Evolutionary conservation across 1,284 basidiomycete species (phyloP).

Genomic region (Neonothopanus nambi): DNA sequence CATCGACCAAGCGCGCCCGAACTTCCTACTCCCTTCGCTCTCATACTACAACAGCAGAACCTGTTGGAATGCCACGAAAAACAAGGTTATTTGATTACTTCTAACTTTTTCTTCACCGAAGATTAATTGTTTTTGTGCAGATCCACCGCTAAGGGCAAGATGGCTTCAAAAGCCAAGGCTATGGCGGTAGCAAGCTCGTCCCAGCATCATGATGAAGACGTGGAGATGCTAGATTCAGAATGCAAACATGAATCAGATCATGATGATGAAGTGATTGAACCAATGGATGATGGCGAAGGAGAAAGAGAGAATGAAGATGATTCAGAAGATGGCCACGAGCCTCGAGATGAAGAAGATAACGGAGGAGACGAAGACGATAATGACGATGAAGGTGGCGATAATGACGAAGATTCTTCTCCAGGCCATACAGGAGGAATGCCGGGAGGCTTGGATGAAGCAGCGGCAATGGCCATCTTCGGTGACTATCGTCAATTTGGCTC

Average conservation of each 20-base stretch:
- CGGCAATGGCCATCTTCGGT: constrained; percentile 81
- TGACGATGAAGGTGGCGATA: constrained; percentile 45
- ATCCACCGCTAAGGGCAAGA: constrained; percentile 61
- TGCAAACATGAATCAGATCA: constrained; percentile 59
- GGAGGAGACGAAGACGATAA: constrained; percentile 35
- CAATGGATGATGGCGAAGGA: constrained; percentile 36
- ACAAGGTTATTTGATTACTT: constrained; percentile 46
- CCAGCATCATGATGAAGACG: constrained; percentile 64
- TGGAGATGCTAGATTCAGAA: constrained; percentile 73
- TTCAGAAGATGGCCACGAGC: constrained; percentile 44
- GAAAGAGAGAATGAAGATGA: constrained; percentile 48
- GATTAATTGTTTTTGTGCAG: constrained; percentile 27
- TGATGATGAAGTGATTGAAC: constrained; percentile 44
- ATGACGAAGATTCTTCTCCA: constrained; percentile 32
- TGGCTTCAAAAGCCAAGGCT: constrained; percentile 58
- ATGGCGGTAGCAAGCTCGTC: constrained; percentile 61
- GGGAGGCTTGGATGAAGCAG: constrained; percentile 68
- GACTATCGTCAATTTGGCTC: constrained; percentile 86
- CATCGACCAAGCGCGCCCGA: constrained; percentile 60
- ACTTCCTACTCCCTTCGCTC: constrained; percentile 70
- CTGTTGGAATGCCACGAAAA: constrained; percentile 72
- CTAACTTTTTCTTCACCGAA: constrained; percentile 13
- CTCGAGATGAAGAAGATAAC: constrained; percentile 36
- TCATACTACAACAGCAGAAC: constrained; percentile 41
- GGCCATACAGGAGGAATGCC: constrained; percentile 33